phyloP scores from a whole-genome alignment of 2,329 filamentous ascomycete species.

The Aspergillus sp. region DNA sequence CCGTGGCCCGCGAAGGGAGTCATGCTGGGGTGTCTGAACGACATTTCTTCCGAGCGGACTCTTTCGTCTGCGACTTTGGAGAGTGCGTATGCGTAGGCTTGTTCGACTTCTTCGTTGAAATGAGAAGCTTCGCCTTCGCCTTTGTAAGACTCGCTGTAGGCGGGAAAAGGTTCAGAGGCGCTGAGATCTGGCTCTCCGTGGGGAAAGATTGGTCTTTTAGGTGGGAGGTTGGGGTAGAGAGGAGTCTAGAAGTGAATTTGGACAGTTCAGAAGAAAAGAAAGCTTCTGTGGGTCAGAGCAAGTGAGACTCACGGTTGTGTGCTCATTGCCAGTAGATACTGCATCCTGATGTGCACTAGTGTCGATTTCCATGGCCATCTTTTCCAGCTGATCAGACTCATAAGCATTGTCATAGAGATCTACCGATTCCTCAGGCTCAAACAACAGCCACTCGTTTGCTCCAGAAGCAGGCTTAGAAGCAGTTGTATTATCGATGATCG shows the following conservation, averaged over 20 bases:
- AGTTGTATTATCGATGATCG: neutral
- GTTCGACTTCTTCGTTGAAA: conserved; percentile 15
- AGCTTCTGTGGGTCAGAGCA: neutral
- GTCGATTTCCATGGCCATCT: neutral
- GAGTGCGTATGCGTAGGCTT: conserved; percentile 24
- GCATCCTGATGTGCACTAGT: neutral
- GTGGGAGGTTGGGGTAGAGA: neutral
- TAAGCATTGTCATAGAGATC: neutral
- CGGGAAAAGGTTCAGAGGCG: conserved; percentile 26
- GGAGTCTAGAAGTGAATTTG: neutral
- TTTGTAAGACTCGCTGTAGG: conserved; percentile 23
- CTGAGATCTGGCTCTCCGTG: neutral
- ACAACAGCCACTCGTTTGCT: neutral
- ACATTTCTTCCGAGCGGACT: conserved; percentile 16
- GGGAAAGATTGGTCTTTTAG: neutral
- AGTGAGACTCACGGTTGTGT: neutral
- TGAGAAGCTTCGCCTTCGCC: neutral
- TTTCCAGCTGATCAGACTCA: neutral
- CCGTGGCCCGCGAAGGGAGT: neutral
- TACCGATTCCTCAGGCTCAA: neutral
- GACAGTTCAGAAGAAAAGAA: neutral
- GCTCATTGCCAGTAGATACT: neutral
- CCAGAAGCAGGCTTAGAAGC: neutral
- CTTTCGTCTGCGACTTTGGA: conserved; percentile 22
- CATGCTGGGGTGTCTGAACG: conserved; percentile 3